Percentiles rank a stretch among this genome's conserved stretches.
Conservation (phyloP, 176 grass and related monocot species). For the Bolboschoenus planiculmis region DNA sequence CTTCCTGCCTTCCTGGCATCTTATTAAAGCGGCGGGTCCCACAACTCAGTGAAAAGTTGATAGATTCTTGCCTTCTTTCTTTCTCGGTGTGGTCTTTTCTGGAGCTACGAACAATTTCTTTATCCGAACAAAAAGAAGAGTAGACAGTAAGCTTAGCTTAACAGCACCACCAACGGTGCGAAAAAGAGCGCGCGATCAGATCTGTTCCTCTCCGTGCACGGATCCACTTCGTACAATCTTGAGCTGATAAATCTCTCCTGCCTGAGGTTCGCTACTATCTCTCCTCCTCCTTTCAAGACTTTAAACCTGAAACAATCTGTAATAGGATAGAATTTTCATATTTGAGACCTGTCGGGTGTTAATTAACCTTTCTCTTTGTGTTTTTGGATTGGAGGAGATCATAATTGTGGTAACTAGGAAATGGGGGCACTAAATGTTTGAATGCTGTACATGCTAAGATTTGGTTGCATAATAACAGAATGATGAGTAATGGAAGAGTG, state of each 20-base stretch:
- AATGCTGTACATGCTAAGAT: not conserved
- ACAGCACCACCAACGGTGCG: not conserved
- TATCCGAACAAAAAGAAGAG: no score
- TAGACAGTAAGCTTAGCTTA: not conserved
- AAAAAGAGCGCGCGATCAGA: constrained; percentile 2
- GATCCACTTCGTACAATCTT: not conserved
- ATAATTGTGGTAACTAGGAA: not conserved
- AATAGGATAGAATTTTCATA: not conserved
- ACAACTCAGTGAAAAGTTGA: no score
- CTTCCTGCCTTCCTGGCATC: no score
- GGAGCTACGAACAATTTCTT: no score
- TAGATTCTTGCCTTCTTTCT: no score
- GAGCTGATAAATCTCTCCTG: not conserved
- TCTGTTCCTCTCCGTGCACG: constrained; percentile 8
- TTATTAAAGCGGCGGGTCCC: no score
- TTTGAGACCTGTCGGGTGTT: not conserved
- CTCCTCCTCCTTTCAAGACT: not conserved
- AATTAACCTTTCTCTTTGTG: not conserved
- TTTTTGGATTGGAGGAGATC: not conserved
- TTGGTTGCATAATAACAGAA: not conserved
- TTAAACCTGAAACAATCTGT: not conserved
- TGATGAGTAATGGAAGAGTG: not conserved
- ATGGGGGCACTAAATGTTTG: not conserved
- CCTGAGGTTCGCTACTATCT: not conserved
- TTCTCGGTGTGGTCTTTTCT: no score